Conservation (phyloP, 345 rosid genomes). For the Sisymbrium irio region DNA sequence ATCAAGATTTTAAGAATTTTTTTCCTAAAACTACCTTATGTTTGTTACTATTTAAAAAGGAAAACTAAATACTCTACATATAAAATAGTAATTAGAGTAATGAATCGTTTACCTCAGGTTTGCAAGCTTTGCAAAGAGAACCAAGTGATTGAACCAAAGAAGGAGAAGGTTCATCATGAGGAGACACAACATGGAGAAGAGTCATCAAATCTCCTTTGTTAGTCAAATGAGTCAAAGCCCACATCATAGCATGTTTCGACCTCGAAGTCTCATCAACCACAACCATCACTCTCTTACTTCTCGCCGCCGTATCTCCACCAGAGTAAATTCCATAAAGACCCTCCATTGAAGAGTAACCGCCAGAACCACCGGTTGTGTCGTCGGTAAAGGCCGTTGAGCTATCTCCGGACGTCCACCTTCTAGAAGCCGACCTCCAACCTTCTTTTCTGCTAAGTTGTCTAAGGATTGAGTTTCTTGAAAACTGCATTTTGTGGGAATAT, state of each 20-base stretch:
- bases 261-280: constrained; percentile 73
- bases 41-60: neutral
- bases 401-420: constrained; percentile 47
- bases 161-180: constrained; percentile 35
- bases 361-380: constrained; percentile 11
- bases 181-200: constrained; percentile 57
- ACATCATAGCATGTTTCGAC: constrained; percentile 94
- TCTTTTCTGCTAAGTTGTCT: constrained; percentile 66
- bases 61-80: neutral
- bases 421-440: constrained; percentile 54
- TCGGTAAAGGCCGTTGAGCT: constrained; percentile 32
- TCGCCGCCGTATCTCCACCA: constrained; percentile 37
- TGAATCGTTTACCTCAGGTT: constrained; percentile 65
- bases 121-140: constrained; percentile 85
- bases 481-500: constrained; percentile 25
- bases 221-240: constrained; percentile 89
- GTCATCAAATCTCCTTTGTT: constrained; percentile 81
- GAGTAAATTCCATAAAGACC: constrained; percentile 39
- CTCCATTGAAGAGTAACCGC: constrained; percentile 51
- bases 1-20: neutral
- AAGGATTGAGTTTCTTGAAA: constrained; percentile 48
- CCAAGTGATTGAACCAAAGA: constrained; percentile 75
- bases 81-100: neutral
- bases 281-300: constrained; percentile 89
- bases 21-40: no score